A percentile compares a stretch with the other conserved stretches of the same genome.
Evolutionary conservation across 352 stramenopile genomes (phyloP).

Genomic region (Blastocystis sp.): DNA sequence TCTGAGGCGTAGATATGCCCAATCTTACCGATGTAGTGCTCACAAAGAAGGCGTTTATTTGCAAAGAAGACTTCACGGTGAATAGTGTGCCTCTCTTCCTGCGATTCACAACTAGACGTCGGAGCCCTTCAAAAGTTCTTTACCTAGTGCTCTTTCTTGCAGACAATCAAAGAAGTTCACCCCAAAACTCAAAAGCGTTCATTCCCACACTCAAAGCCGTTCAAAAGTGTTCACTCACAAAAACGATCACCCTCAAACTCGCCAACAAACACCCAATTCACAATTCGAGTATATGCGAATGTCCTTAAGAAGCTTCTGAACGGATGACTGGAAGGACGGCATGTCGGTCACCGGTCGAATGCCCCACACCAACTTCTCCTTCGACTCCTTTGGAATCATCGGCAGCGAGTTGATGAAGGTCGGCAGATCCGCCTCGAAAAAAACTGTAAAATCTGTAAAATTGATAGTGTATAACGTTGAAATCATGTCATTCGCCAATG

Average conservation of each 20-base stretch:
- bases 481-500: conserved; percentile 41
- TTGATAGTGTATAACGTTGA: conserved; percentile 67
- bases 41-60: too few species aligned
- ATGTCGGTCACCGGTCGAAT: conserved; percentile 44
- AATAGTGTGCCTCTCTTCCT: too few species aligned
- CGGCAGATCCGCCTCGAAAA: conserved; percentile 42
- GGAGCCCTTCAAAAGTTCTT: too few species aligned
- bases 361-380: conserved; percentile 21
- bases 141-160: too few species aligned
- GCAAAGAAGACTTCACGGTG: too few species aligned
- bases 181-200: too few species aligned
- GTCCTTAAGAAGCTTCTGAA: conserved; percentile 49
- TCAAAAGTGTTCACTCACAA: too few species aligned
- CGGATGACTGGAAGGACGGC: conserved; percentile 56
- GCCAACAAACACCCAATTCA: not conserved
- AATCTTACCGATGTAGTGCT: too few species aligned
- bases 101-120: too few species aligned
- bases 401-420: conserved; percentile 30
- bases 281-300: conserved; percentile 58
- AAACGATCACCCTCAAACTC: not conserved
- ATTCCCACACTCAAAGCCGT: too few species aligned
- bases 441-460: conserved; percentile 50
- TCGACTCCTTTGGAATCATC: not conserved
- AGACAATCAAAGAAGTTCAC: too few species aligned
- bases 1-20: too few species aligned